Percentiles rank a stretch among this genome's conserved stretches.
Conservation (phyloP, 2,329 filamentous ascomycete genomes). For the Sporothrix brasiliensis region DNA sequence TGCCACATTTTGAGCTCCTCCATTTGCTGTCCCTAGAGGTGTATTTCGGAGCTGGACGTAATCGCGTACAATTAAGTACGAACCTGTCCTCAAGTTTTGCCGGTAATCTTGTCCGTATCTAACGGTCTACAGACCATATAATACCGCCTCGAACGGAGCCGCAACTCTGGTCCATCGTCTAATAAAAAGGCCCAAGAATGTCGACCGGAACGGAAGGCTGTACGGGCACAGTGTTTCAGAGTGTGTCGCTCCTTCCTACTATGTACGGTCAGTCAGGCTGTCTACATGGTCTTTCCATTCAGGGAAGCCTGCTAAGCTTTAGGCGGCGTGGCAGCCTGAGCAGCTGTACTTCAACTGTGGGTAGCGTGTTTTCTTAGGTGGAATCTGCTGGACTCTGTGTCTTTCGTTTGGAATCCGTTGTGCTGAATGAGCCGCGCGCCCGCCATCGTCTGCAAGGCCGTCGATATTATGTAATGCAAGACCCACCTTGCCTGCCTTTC, state of each 20-base stretch:
- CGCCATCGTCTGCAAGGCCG: background rate
- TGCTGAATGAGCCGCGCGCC: slow-evolving; percentile 9
- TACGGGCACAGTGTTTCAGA: too few species aligned
- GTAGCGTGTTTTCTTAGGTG: background rate
- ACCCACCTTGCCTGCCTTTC: slow-evolving; percentile 17
- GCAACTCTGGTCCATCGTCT: background rate
- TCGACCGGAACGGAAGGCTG: background rate
- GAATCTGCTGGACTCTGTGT: background rate
- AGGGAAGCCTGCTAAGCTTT: background rate
- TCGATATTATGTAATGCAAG: slow-evolving; percentile 12
- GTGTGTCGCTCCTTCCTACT: background rate
- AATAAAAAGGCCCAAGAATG: background rate
- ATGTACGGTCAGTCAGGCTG: background rate
- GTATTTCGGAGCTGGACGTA: too few species aligned
- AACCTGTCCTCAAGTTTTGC: too few species aligned
- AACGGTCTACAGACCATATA: background rate
- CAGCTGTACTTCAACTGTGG: background rate
- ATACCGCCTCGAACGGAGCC: slow-evolving; percentile 7
- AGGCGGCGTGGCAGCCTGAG: background rate
- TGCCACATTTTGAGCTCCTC: background rate
- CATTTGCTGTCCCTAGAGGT: too few species aligned
- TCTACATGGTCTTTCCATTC: background rate
- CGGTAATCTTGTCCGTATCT: background rate
- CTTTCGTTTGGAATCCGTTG: background rate
- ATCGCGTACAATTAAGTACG: too few species aligned